These are phyloP conservation scores for Malassezia psittaci DNA, from an alignment of 1,284 basidiomycete species.

Conservation along the genomic window DNA sequence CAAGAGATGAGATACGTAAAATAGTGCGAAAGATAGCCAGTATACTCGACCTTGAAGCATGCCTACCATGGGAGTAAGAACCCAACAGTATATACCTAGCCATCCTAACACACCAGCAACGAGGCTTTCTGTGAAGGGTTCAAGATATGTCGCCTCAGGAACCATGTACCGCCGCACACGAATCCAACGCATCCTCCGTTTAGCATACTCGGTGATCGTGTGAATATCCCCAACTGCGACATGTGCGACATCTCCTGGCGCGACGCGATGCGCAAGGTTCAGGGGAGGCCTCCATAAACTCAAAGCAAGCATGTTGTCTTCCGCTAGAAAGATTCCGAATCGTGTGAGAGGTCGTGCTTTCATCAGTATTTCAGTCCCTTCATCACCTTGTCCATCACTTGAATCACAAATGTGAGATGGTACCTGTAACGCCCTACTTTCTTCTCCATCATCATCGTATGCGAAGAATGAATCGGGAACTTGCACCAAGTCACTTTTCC, in stretches of 20 bases:
- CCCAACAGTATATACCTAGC: slow-evolving; percentile 21
- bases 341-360: slow-evolving; percentile 35
- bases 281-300: slow-evolving; percentile 38
- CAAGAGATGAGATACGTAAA: slow-evolving; percentile 11
- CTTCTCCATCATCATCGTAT: slow-evolving; percentile 29
- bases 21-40: slow-evolving; percentile 2
- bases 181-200: slow-evolving; percentile 46
- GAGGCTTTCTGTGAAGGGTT: slow-evolving; percentile 44
- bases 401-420: background rate
- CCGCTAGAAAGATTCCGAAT: slow-evolving; percentile 45
- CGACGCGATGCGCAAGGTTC: slow-evolving; percentile 29
- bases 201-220: slow-evolving; percentile 35
- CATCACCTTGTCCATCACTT: slow-evolving; percentile 11
- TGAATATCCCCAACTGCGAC: slow-evolving; percentile 43
- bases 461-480: slow-evolving; percentile 46
- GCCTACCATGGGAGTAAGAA: slow-evolving; percentile 9
- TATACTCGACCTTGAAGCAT: background rate
- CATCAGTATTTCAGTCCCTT: background rate
- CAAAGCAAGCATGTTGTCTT: slow-evolving; percentile 46
- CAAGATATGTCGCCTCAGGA: slow-evolving; percentile 35
- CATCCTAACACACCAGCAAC: slow-evolving; percentile 35
- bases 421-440: slow-evolving; percentile 31
- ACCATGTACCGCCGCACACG: slow-evolving; percentile 45
- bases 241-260: slow-evolving; percentile 33
- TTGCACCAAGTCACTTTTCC: slow-evolving; percentile 70